Evolutionary conservation across 23 red algal species (phyloP).

Genomic region (Cyanidium caldarium): DNA sequence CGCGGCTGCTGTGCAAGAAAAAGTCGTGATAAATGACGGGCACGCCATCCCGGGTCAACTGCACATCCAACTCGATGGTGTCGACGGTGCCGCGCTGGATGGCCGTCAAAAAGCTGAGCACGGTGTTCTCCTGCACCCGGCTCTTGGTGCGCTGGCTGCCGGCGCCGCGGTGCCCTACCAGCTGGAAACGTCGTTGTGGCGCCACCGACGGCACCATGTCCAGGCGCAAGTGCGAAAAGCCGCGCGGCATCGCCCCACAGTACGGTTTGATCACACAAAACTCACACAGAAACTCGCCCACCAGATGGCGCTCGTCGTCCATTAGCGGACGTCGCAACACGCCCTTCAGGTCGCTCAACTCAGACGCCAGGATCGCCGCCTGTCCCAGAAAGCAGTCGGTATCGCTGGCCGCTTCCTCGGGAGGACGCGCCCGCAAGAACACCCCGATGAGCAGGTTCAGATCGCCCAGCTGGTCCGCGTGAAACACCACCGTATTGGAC

Average conservation of each 20-base stretch:
- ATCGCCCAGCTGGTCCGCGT: background rate
- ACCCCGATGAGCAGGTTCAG: background rate
- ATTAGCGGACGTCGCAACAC: background rate
- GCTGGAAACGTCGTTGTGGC: background rate
- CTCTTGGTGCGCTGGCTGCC: conserved; percentile 30
- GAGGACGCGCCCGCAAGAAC: background rate
- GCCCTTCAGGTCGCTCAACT: background rate
- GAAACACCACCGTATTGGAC: background rate
- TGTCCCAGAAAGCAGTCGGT: background rate
- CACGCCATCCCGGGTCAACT: conserved; percentile 53
- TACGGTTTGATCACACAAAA: conserved; percentile 3
- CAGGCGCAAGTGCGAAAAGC: background rate
- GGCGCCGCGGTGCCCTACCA: conserved; percentile 69
- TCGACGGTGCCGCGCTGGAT: conserved; percentile 18
- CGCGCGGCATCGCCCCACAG: background rate
- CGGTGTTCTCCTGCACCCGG: conserved; percentile 62
- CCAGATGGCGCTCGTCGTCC: background rate
- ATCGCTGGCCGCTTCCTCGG: background rate
- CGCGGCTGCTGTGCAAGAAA: conserved; percentile 10
- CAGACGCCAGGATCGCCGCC: background rate
- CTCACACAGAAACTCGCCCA: background rate
- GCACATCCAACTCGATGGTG: conserved; percentile 79
- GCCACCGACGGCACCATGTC: background rate
- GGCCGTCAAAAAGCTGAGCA: conserved; percentile 60
- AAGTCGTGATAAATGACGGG: conserved; percentile 83